phyloP scores from a whole-genome alignment of 1,284 basidiomycete species.

The Cutaneotrichosporon cutaneum region DNA sequence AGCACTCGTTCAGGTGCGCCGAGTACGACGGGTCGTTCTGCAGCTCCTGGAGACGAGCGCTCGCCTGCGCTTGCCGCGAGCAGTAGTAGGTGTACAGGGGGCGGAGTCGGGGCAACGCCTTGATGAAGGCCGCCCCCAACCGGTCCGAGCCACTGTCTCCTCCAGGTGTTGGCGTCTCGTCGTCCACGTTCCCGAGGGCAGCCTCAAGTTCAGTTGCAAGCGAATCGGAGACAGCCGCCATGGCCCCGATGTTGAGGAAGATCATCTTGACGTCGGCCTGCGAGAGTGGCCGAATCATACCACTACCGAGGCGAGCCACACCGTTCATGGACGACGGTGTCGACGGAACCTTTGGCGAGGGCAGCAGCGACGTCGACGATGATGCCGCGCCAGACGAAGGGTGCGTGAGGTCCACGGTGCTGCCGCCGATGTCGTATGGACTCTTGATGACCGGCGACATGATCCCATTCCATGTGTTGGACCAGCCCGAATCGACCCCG shows the following conservation, averaged over 20 bases:
- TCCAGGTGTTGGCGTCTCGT: slow-evolving; percentile 53
- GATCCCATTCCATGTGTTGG: slow-evolving; percentile 18
- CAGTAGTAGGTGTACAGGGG: slow-evolving; percentile 82
- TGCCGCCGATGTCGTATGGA: slow-evolving; percentile 10
- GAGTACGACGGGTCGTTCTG: slow-evolving; percentile 48
- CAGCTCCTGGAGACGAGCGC: slow-evolving; percentile 62
- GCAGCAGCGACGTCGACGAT: slow-evolving; percentile 10
- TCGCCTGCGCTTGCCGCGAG: slow-evolving; percentile 74
- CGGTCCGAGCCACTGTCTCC: slow-evolving; percentile 61
- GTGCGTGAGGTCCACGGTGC: slow-evolving; percentile 11
- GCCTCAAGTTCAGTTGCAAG: slow-evolving; percentile 57
- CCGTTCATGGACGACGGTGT: slow-evolving; percentile 11
- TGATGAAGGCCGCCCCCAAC: slow-evolving; percentile 75
- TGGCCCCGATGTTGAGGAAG: slow-evolving; percentile 74
- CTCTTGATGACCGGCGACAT: slow-evolving; percentile 20
- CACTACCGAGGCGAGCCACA: slow-evolving; percentile 14
- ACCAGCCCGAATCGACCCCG: slow-evolving; percentile 16
- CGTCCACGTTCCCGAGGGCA: slow-evolving; percentile 44
- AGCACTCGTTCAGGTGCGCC: slow-evolving; percentile 69
- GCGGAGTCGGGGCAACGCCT: slow-evolving; percentile 70
- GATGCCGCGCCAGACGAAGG: slow-evolving; percentile 8
- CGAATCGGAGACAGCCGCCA: slow-evolving; percentile 68
- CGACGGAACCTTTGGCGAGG: slow-evolving; percentile 10
- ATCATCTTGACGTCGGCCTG: slow-evolving; percentile 69
- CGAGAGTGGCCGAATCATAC: slow-evolving; percentile 61